Evolutionary conservation across 257 asterid species (phyloP).

Genomic region (Ophiorrhiza pumila): DNA sequence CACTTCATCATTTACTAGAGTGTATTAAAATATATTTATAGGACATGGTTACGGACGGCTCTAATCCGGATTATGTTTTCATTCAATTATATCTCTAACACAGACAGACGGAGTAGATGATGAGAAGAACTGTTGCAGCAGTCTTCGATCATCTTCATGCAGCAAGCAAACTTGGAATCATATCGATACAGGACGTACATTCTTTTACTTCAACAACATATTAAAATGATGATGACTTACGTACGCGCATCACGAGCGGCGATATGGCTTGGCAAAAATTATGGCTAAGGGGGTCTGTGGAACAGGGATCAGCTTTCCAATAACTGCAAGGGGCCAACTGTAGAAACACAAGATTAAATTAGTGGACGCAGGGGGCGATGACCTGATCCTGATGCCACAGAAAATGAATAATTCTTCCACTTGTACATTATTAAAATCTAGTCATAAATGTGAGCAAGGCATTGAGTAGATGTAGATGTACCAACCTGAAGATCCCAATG

Average conservation of each 20-base stretch:
- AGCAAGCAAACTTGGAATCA: background rate
- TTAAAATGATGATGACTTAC: background rate
- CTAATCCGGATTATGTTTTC: too few species aligned
- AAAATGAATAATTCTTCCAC: background rate
- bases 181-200: background rate
- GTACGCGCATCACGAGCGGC: slow-evolving; percentile 54
- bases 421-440: background rate
- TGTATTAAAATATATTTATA: too few species aligned
- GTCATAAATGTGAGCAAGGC: background rate
- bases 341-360: slow-evolving; percentile 18
- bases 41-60: too few species aligned
- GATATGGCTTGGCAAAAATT: slow-evolving; percentile 68
- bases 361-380: background rate
- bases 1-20: too few species aligned
- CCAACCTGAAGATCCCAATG: slow-evolving; percentile 70
- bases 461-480: background rate
- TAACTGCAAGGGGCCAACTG: slow-evolving; percentile 95
- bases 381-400: background rate
- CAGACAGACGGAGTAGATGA: background rate
- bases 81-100: too few species aligned
- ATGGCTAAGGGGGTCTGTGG: slow-evolving; percentile 82
- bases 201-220: background rate
- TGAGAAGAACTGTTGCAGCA: background rate
- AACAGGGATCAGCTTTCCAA: slow-evolving; percentile 78
- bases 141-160: background rate